Evolutionary conservation across 1,284 basidiomycete genomes (phyloP), one percentile per base, ranked within the genome.

Genomic region (Cutaneotrichosporon sp.): DNA sequence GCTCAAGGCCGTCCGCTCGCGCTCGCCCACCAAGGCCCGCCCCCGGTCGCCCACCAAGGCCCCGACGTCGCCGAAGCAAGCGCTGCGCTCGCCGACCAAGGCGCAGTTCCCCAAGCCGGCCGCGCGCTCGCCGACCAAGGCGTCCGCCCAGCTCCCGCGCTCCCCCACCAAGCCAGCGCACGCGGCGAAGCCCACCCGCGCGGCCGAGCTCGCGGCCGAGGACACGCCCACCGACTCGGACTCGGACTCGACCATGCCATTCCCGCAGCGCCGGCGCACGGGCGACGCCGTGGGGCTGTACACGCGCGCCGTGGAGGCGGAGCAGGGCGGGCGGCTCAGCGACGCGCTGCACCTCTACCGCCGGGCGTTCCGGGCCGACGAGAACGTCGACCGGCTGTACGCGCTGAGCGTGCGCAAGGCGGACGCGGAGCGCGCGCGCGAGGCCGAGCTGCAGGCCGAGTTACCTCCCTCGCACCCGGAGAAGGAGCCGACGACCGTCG

Each of bases 341-440:
- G 85, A 88, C 34, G 92, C 92, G 9, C 77, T 92, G 8, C 74
- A 77, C 25, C 79, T 92, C 3, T 95, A 95, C 71, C 85, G 89
- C 13, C 84, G 85, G 58, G 90, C 91, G 1, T 93, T 93, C 77
- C 85, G 87, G 60, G 79, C 89, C 72, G 85, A 92, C 56, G 76
- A 78, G 57, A 66, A 69, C 53, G 73, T 76, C 13, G 76, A 78
- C 62, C 55, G 66, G 36, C 58, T 68, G 20, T 78, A 77, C 27
- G 61, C 46, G 42, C 56, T 24, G 24, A 59, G 51, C 0, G 47
- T 54, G 2, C 51, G 65, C 47, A 51, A 60, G 22, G 43, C 36
- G 4, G 50, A 56, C 38, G 55, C 59, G 16, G 47, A 4, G 34
- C 24, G 47, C 20, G 47, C 13, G 47, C 24, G 27, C 7, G 25